phyloP scores from a whole-genome alignment of 139 green algal genomes.

The Mesostigma viride region DNA sequence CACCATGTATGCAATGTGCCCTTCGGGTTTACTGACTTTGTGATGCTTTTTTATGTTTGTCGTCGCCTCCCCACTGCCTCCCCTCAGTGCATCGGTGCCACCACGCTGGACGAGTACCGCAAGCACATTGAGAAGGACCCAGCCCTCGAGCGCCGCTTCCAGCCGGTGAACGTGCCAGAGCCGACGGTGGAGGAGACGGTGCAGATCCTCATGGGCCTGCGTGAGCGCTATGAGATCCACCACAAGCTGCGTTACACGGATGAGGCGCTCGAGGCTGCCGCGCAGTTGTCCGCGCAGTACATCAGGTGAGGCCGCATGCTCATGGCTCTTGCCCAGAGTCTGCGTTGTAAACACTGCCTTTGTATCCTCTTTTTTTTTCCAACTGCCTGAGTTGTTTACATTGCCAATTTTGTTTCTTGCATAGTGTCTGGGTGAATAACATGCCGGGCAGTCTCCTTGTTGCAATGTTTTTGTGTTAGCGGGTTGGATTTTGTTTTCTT shows the following conservation, averaged over 20 bases:
- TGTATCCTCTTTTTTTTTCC: no score
- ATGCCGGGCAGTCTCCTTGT: no score
- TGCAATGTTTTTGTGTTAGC: no score
- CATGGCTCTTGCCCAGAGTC: slow-evolving; percentile 50
- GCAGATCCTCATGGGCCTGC: slow-evolving; percentile 81
- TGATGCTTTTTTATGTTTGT: no score
- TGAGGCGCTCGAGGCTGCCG: slow-evolving; percentile 80
- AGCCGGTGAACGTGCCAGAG: slow-evolving; percentile 64
- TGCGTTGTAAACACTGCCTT: no score
- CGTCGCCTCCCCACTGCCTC: no score
- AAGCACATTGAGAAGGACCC: slow-evolving; percentile 99
- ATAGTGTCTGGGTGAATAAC: no score
- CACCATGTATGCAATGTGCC: no score
- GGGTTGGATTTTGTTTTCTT: no score
- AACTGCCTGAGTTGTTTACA: no score
- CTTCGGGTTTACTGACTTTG: no score
- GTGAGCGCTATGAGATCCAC: slow-evolving; percentile 93
- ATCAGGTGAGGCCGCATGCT: slow-evolving; percentile 79
- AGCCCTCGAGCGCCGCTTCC: slow-evolving; percentile 76
- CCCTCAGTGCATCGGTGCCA: slow-evolving; percentile 97
- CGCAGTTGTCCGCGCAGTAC: slow-evolving; percentile 87
- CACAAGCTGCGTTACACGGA: slow-evolving; percentile 98
- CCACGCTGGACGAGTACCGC: slow-evolving; percentile 97
- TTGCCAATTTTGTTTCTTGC: no score
- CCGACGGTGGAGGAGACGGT: slow-evolving; percentile 93